These are phyloP conservation scores for Agrocybe pediades DNA, from an alignment of 768 basidiomycete genomes.

Conservation along the genomic window DNA sequence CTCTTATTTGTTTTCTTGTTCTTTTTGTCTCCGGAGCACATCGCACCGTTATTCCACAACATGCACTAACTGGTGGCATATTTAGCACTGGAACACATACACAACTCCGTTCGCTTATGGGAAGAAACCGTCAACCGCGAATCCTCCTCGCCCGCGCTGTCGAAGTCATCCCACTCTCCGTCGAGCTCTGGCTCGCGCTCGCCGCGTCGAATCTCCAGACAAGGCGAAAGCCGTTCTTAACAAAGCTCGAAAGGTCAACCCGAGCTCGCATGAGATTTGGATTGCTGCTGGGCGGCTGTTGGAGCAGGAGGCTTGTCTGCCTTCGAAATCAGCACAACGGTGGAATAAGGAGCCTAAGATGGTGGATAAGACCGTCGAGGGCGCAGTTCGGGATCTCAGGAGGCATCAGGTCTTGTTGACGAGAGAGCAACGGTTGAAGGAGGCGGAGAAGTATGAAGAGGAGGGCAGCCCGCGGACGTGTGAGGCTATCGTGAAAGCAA, in stretches of 20 bases:
- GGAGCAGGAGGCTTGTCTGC: constrained; percentile 66
- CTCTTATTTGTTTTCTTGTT: too few relatives aligned
- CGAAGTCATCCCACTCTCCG: constrained; percentile 93
- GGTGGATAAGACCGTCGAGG: constrained; percentile 89
- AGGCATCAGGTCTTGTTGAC: constrained; percentile 84
- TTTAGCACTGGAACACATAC: constrained; percentile 92
- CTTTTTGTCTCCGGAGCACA: too few relatives aligned
- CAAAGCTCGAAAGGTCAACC: constrained; percentile 91
- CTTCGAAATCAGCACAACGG: constrained; percentile 49
- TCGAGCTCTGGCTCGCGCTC: constrained; percentile 98
- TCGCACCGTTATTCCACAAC: too few relatives aligned
- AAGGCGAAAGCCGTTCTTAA: constrained; percentile 92
- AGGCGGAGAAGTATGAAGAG: constrained; percentile 88
- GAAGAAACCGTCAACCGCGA: constrained; percentile 98
- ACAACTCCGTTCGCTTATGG: constrained; percentile 96
- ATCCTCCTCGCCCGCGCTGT: constrained; percentile 93
- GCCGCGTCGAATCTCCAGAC: constrained; percentile 90
- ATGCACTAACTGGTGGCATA: too few relatives aligned
- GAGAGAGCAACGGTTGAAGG: constrained; percentile 94
- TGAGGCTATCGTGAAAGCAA: constrained; percentile 95
- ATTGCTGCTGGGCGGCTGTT: constrained; percentile 92
- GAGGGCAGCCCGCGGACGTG: constrained; percentile 87
- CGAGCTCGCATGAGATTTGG: constrained; percentile 98
- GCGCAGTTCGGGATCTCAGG: constrained; percentile 76
- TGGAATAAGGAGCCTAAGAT: constrained; percentile 64